These are phyloP conservation scores for Candolleomyces eurysporus DNA, from an alignment of 768 basidiomycete species.

Conservation along the genomic window DNA sequence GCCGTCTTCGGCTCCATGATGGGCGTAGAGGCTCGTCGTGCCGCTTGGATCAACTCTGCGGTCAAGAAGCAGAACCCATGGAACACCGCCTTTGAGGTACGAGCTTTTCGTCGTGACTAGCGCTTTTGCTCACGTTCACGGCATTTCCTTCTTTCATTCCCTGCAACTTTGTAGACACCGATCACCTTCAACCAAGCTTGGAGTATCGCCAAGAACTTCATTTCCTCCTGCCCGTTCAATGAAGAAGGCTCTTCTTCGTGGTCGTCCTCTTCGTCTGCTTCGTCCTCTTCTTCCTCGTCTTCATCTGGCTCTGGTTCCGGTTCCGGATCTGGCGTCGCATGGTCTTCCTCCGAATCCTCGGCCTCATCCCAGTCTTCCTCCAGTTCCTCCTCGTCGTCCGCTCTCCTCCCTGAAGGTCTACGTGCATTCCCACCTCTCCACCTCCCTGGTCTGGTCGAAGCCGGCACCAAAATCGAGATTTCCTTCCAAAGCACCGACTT, in stretches of 20 bases:
- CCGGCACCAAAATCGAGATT: slow-evolving; percentile 19
- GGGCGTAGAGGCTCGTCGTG: slow-evolving; percentile 57
- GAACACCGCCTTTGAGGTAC: slow-evolving; percentile 57
- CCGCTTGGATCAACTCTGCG: slow-evolving; percentile 55
- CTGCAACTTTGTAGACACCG: not conserved
- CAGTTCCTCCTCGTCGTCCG: slow-evolving; percentile 31
- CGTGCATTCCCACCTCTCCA: slow-evolving; percentile 23
- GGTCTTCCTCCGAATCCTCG: too few relatives aligned
- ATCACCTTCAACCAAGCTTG: slow-evolving; percentile 34
- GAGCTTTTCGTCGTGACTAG: not conserved
- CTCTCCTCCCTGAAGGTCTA: slow-evolving; percentile 32
- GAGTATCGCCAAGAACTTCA: slow-evolving; percentile 42
- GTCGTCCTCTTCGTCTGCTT: slow-evolving; percentile 28
- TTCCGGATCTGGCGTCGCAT: too few relatives aligned
- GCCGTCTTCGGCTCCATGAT: slow-evolving; percentile 63
- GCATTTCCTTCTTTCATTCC: slow-evolving; percentile 25
- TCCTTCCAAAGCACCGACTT: slow-evolving; percentile 18
- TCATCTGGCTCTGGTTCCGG: not conserved
- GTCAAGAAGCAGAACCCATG: slow-evolving; percentile 49
- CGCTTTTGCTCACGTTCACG: slow-evolving; percentile 16
- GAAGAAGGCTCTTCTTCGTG: slow-evolving; percentile 41
- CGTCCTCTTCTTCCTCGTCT: not conserved
- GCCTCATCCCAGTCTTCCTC: too few relatives aligned
- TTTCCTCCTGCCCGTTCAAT: slow-evolving; percentile 48
- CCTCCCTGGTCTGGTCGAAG: slow-evolving; percentile 15